Evolutionary conservation across 352 stramenopile species (phyloP).

Genomic region (Globisporangium parvum): DNA sequence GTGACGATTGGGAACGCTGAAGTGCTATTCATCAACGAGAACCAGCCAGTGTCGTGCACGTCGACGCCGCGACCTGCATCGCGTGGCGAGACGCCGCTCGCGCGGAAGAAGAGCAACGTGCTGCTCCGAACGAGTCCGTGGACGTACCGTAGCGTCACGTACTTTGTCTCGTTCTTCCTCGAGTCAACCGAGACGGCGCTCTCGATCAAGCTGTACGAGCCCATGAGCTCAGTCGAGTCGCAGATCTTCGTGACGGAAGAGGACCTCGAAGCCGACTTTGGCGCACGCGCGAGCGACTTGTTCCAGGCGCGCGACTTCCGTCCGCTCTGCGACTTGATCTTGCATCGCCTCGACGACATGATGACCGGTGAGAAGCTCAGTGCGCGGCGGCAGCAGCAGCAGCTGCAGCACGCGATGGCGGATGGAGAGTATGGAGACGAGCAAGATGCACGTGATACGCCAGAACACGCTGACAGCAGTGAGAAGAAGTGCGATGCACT

Average conservation of each 20-base stretch:
- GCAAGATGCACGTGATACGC: background rate
- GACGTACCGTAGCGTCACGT: slow-evolving; percentile 58
- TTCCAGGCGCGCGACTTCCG: slow-evolving; percentile 47
- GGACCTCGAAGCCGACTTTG: slow-evolving; percentile 58
- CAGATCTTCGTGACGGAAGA: slow-evolving; percentile 54
- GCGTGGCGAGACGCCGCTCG: background rate
- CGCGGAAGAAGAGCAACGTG: slow-evolving; percentile 15
- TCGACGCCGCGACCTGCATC: slow-evolving; percentile 10
- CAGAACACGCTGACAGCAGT: background rate
- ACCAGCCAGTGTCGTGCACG: slow-evolving; percentile 35
- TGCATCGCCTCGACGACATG: slow-evolving; percentile 51
- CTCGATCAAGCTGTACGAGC: slow-evolving; percentile 76
- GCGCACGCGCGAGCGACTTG: slow-evolving; percentile 22
- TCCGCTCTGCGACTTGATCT: slow-evolving; percentile 52
- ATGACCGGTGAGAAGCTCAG: slow-evolving; percentile 20
- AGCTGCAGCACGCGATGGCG: slow-evolving; percentile 1
- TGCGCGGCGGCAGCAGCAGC: slow-evolving; percentile 5
- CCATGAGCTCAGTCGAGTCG: slow-evolving; percentile 70
- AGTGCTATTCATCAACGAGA: slow-evolving; percentile 72
- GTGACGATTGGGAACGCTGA: slow-evolving; percentile 61
- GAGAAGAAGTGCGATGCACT: background rate
- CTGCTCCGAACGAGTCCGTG: slow-evolving; percentile 60
- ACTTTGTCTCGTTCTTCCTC: slow-evolving; percentile 80
- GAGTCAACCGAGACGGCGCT: slow-evolving; percentile 28
- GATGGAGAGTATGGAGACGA: background rate